phyloP scores from a whole-genome alignment of 2,329 filamentous ascomycete species.

The Coniochaeta prunicola region DNA sequence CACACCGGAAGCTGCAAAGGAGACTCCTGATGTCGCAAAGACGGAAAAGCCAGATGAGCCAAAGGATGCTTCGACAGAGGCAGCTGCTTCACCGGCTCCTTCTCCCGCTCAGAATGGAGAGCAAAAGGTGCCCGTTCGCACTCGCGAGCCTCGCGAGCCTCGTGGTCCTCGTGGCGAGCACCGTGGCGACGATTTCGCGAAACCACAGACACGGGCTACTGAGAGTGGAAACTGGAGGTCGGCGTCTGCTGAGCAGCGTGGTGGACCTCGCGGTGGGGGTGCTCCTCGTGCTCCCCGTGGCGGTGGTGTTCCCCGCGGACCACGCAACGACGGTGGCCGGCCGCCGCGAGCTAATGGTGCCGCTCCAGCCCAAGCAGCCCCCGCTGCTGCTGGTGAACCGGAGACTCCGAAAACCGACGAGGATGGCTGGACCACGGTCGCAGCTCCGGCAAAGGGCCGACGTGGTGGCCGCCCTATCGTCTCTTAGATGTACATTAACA shows the following conservation, averaged over 20 bases:
- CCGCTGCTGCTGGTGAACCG: conserved; percentile 21
- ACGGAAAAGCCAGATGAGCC: conserved; percentile 11
- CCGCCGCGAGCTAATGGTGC: conserved; percentile 39
- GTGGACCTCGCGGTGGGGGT: conserved; percentile 33
- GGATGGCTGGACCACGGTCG: conserved; percentile 59
- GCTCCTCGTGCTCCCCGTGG: conserved; percentile 33
- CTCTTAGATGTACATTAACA: conserved; percentile 2
- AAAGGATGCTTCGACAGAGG: conserved; percentile 16
- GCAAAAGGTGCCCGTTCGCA: conserved; percentile 36
- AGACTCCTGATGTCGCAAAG: conserved; percentile 8
- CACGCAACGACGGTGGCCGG: conserved; percentile 36
- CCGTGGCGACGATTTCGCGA: conserved; percentile 30
- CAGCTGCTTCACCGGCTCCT: conserved; percentile 15
- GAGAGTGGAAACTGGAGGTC: conserved; percentile 57
- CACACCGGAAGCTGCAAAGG: conserved; percentile 18
- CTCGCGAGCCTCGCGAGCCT: conserved; percentile 32
- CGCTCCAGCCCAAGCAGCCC: conserved; percentile 25
- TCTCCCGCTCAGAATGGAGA: conserved; percentile 27
- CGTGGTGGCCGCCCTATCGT: conserved; percentile 16
- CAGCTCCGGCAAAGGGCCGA: conserved; percentile 29
- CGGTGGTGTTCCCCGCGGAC: conserved; percentile 34
- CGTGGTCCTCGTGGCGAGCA: conserved; percentile 34
- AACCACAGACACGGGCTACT: conserved; percentile 39
- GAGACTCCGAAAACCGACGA: conserved; percentile 33
- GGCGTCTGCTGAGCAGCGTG: conserved; percentile 39